Conservation (phyloP, 768 basidiomycete genomes). For the Candolleomyces eurysporus region DNA sequence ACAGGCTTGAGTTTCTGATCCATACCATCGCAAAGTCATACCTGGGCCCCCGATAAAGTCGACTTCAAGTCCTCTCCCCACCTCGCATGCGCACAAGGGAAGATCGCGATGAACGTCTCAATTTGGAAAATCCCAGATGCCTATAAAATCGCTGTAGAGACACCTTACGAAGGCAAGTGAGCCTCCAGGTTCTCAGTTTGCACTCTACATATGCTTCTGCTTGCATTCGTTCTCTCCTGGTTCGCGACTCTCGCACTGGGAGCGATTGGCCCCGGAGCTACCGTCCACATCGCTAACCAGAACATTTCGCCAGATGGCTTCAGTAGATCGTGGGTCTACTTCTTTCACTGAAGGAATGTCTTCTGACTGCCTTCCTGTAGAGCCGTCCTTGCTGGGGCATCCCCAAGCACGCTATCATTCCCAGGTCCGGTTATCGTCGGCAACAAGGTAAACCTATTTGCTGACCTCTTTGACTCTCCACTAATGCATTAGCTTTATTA, state of each 20-base stretch:
- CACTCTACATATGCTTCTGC: no score
- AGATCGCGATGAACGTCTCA: no score
- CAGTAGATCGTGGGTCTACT: conserved; percentile 18
- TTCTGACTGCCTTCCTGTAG: background rate
- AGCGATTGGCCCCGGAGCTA: conserved; percentile 23
- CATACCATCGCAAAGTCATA: no score
- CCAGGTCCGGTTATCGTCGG: conserved; percentile 9
- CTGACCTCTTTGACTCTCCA: background rate
- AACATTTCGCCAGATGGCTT: conserved; percentile 51
- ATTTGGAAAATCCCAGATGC: no score
- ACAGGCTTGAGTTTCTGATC: no score
- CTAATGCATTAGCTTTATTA: background rate
- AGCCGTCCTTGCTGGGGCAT: conserved; percentile 5
- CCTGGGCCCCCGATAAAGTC: no score
- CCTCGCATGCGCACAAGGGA: no score
- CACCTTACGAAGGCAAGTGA: no score
- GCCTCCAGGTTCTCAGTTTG: no score
- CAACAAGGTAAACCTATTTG: background rate
- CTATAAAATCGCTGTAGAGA: no score
- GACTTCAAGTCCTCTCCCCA: no score
- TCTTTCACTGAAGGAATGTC: background rate
- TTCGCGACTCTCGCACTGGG: conserved; percentile 14
- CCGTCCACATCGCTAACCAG: conserved; percentile 39
- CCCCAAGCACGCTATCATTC: background rate
- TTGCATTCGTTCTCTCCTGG: background rate